Evolutionary conservation across 257 asterid species (phyloP), one percentile per base, ranked within the genome.

Genomic region (Linaria vulgaris): DNA sequence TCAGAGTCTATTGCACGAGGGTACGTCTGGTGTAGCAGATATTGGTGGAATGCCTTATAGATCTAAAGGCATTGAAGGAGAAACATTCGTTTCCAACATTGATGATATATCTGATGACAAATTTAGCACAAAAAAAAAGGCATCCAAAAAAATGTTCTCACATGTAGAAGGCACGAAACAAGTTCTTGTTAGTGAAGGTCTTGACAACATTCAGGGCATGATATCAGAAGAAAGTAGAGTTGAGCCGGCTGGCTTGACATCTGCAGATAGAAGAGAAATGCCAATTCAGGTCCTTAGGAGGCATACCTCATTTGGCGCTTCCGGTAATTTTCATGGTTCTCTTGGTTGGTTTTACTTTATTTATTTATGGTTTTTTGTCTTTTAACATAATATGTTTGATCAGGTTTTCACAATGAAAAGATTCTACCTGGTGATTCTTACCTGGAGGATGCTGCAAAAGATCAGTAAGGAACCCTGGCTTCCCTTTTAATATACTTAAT

Each of bases 341-440:
- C 55, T 43, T 9, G 44, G 41, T 9, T 0, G 21, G 72, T 67
- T n/a, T n/a, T 72, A 9, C n/a, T 38, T 41, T 56, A 6, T 53
- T 13, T 6, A 4, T 19, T 20, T 51, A 17, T n/a, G 43, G 24
- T 6, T 65, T 48, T 61, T 3, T 17, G n/a, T 59, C 44, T 51
- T n/a, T 67, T 21, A 72, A 69, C 15, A 23, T 54, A 27, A 69
- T 15, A 73, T 51, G 34, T 19, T 16, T 21, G n/a, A 37, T 63
- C 85, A 86, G 95, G 86, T 61, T 80, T 80, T 53, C 82, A 57
- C 41, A 71, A 61, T 56, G 74, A 67, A 34, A 83, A 79, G 76
- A 74, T 71, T 68, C 85, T 79, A 69, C 57, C 80, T 14, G 74
- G 65, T 37, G 78, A 79, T 72, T 57, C 83, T 54, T 68, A 65